Evolutionary conservation across 257 asterid genomes (phyloP).

Genomic region (Nicotiana attenuata): DNA sequence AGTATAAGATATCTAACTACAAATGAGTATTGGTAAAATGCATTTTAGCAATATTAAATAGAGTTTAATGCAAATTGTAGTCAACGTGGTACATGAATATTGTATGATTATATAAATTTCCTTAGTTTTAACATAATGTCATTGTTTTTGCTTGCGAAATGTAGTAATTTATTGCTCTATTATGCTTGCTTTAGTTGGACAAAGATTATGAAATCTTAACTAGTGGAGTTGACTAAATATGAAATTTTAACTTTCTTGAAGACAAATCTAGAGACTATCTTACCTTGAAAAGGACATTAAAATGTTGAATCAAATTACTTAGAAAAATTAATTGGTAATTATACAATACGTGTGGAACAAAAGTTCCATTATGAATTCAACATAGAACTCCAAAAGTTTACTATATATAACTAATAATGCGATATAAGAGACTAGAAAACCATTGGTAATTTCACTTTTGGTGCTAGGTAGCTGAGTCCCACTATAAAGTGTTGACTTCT

Average conservation of each 20-base stretch:
- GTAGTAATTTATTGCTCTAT: not conserved
- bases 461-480: not conserved
- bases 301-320: not conserved
- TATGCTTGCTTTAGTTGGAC: not conserved
- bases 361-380: not conserved
- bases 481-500: not conserved
- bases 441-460: not conserved
- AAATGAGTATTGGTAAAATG: too few relatives aligned
- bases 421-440: not conserved
- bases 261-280: not conserved
- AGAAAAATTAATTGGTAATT: not conserved
- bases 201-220: slow-evolving; percentile 2
- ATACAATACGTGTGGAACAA: not conserved
- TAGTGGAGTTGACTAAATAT: slow-evolving; percentile 1
- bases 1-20: too few relatives aligned
- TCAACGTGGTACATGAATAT: too few relatives aligned
- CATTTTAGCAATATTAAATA: too few relatives aligned
- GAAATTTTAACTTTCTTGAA: not conserved
- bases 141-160: not conserved
- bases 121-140: too few relatives aligned
- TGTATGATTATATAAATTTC: too few relatives aligned
- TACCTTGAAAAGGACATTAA: not conserved
- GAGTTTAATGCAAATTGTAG: too few relatives aligned
- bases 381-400: not conserved
- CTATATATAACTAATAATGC: too few relatives aligned